Conservation (phyloP, 306 rosid genomes). For the Nissolia schottii region DNA sequence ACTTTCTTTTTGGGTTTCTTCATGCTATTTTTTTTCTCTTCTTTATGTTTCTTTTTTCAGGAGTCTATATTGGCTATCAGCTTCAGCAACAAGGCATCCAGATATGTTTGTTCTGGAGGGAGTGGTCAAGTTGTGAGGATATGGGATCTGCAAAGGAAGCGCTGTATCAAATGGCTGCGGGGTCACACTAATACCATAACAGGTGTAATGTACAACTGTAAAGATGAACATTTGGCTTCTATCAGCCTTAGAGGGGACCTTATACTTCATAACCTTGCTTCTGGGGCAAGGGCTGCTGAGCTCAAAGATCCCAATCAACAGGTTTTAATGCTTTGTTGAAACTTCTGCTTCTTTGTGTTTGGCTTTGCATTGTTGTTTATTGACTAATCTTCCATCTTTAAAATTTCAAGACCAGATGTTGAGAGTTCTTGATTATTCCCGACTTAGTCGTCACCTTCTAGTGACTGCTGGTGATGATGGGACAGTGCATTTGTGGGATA, state of each 20-base stretch:
- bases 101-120: constrained; percentile 95
- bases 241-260: constrained; percentile 93
- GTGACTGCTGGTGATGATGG: constrained; percentile 99
- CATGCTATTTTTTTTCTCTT: not conserved
- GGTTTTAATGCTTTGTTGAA: constrained; percentile 53
- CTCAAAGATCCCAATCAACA: constrained; percentile 92
- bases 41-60: constrained; percentile 34
- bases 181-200: constrained; percentile 86
- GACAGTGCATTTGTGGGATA: constrained; percentile 93
- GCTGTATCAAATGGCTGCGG: constrained; percentile 89
- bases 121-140: constrained; percentile 91
- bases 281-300: constrained; percentile 91
- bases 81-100: constrained; percentile 94
- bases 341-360: constrained; percentile 11
- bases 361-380: constrained; percentile 31
- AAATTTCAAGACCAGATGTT: constrained; percentile 91
- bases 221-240: constrained; percentile 97
- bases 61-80: constrained; percentile 80
- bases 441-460: constrained; percentile 85
- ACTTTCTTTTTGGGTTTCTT: not conserved
- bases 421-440: constrained; percentile 97
- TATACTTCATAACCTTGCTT: constrained; percentile 92
- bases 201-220: constrained; percentile 91
- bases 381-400: constrained; percentile 51
- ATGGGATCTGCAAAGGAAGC: constrained; percentile 97